phyloP scores from a whole-genome alignment of 2,329 filamentous ascomycete species.

The Hypoxylon sp. region DNA sequence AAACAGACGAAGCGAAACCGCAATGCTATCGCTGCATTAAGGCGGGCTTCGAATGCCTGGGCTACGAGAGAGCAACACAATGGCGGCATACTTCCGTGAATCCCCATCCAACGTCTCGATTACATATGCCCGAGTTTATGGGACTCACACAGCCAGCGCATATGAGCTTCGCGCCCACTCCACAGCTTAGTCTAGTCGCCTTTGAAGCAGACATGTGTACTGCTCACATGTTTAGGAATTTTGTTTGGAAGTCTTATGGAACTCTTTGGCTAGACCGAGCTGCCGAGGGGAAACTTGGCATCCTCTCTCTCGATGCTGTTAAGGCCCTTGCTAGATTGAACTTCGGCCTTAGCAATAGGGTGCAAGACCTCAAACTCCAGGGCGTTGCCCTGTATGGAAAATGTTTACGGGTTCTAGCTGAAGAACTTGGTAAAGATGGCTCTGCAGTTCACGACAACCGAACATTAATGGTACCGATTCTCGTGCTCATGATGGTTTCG shows the following conservation, averaged over 20 bases:
- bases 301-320: conserved; percentile 38
- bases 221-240: conserved; percentile 41
- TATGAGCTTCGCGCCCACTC: conserved; percentile 18
- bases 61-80: conserved; percentile 43
- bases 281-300: conserved; percentile 38
- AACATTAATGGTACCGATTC: conserved; percentile 37
- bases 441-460: conserved; percentile 21
- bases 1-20: conserved; percentile 44
- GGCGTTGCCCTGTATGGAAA: conserved; percentile 41
- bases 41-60: conserved; percentile 42
- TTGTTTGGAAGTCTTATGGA: conserved; percentile 45
- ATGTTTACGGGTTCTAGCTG: conserved; percentile 36
- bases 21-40: conserved; percentile 42
- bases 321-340: conserved; percentile 42
- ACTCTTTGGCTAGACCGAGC: conserved; percentile 42
- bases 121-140: conserved; percentile 24
- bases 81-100: conserved; percentile 42
- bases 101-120: conserved; percentile 21
- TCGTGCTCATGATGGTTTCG: conserved; percentile 44
- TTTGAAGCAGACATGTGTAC: conserved; percentile 39
- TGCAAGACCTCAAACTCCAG: conserved; percentile 32
- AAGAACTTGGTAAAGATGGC: conserved; percentile 32
- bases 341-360: conserved; percentile 38
- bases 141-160: conserved; percentile 12
- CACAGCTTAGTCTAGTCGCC: conserved; percentile 37